Conservation (phyloP, 2,329 filamentous ascomycete species). For the Fusarium clavum region DNA sequence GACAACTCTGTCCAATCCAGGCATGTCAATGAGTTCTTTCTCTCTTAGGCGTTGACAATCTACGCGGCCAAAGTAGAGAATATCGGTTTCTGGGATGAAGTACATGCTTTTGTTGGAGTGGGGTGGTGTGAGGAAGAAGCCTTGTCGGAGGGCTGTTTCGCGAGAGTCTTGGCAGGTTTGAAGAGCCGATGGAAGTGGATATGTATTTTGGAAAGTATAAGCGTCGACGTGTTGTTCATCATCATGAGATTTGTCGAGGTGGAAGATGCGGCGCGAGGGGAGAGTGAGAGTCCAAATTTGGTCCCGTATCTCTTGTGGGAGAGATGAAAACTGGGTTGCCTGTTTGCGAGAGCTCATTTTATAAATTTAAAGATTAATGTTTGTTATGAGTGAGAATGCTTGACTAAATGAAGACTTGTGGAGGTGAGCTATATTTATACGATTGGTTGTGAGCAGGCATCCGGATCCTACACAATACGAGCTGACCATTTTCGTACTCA, state of each 20-base stretch:
- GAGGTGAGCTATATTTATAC: background rate
- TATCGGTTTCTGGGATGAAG: constrained; percentile 45
- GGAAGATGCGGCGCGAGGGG: constrained; percentile 47
- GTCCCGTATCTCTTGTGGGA: constrained; percentile 47
- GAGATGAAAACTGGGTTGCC: background rate
- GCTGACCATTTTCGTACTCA: constrained; percentile 15
- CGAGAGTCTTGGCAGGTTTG: constrained; percentile 47
- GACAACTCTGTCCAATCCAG: constrained; percentile 43
- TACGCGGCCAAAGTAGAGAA: constrained; percentile 48
- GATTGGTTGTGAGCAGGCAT: background rate
- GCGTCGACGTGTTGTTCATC: background rate
- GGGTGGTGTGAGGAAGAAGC: constrained; percentile 42
- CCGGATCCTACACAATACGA: background rate
- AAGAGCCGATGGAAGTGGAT: constrained; percentile 35
- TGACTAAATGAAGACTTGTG: background rate
- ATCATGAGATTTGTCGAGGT: constrained; percentile 38
- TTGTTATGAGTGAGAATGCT: too few relatives aligned
- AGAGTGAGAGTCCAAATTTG: constrained; percentile 48
- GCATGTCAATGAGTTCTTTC: background rate
- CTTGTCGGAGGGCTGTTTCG: constrained; percentile 39
- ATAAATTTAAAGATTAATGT: background rate
- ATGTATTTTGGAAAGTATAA: constrained; percentile 39
- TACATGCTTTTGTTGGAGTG: constrained; percentile 33
- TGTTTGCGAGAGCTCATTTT: background rate
- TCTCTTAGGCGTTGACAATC: constrained; percentile 18